Base-by-base conservation (phyloP, 1,284 basidiomycete genomes). In the Malassezia caprae region DNA sequence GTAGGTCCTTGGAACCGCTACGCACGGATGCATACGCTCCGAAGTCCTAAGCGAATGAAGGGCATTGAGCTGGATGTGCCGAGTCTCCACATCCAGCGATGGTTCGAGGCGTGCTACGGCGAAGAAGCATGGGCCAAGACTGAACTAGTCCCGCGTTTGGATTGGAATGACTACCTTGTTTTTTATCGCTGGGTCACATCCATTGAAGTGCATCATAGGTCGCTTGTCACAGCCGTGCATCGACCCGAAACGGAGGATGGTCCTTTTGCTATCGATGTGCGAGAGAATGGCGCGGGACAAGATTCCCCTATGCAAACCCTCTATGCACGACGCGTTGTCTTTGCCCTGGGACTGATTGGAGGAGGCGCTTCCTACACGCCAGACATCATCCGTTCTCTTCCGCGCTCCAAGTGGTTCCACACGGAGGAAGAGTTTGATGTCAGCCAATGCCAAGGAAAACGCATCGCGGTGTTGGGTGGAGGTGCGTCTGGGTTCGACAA, bases 51-150 rank as follows among this genome's bases (percentile, higher is more conserved):
- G 32, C 40, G 50, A 8, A 51, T 51, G 50, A 51, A 51, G 23
- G 50, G 50, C 8, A 51, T 51, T 3, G 50, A 51, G n/a, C 30
- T 51, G 12, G 50, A 51, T 37, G 50, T 51, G 12, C 50, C 50
- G 4, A 51, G 50, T 37, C 50, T 51, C 3, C 50, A 51, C 24
- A 51, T 51, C 26, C 41, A 44, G 41, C 41, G 50, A 3, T 51
- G 50, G 50, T 51, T 51, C 32, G 50, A 51, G 30, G 50, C 50
- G 23, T 51, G 50, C 24, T 51, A 51, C 30, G 50, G 50, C 12
- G 15, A 51, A 26, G 39, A 42, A 12, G 50, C 50, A 5, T 51
- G 50, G 50, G 30, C n/a, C 13, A 31, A 51, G 12, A 51, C 50
- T 2, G 50, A 51, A 12, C 50, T 51, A 2, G 41, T 51, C 10